Evolutionary conservation across 495 filamentous ascomycete species (phyloP).

Genomic region (Trichocladium uniseriatum): DNA sequence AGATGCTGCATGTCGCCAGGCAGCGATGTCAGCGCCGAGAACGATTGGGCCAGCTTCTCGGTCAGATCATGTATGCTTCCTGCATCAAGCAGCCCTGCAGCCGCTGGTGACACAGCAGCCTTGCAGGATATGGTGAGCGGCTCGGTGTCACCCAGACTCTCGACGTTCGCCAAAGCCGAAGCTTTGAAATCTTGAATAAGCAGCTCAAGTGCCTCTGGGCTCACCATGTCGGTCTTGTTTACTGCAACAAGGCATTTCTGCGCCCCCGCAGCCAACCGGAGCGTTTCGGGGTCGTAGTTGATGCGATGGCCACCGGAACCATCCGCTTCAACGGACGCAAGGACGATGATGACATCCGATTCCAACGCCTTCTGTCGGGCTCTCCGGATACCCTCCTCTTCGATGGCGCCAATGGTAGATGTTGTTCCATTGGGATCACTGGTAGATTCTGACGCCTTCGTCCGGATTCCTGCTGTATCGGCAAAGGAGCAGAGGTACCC

Average conservation of each 20-base stretch:
- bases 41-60: conserved; percentile 54
- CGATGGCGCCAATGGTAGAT: conserved; percentile 58
- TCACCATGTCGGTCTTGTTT: conserved; percentile 70
- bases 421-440: background rate
- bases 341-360: conserved; percentile 78
- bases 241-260: conserved; percentile 60
- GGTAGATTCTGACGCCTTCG: conserved; percentile 14
- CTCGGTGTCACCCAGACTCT: conserved; percentile 17
- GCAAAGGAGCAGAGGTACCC: conserved; percentile 84
- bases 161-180: conserved; percentile 24
- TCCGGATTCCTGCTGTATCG: conserved; percentile 81
- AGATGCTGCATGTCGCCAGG: conserved; percentile 61
- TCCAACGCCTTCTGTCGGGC: conserved; percentile 71
- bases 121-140: conserved; percentile 59
- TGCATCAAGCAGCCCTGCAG: conserved; percentile 39
- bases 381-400: conserved; percentile 82
- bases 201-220: conserved; percentile 13
- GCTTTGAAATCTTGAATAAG: conserved; percentile 27
- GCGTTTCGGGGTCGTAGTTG: conserved; percentile 39
- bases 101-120: conserved; percentile 19
- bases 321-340: conserved; percentile 57
- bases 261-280: conserved; percentile 40
- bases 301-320: conserved; percentile 29
- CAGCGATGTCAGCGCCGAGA: conserved; percentile 61
- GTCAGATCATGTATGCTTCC: conserved; percentile 63